These are phyloP conservation scores for Fusarium humuli DNA, from an alignment of 2,329 filamentous ascomycete species.

Conservation along the genomic window DNA sequence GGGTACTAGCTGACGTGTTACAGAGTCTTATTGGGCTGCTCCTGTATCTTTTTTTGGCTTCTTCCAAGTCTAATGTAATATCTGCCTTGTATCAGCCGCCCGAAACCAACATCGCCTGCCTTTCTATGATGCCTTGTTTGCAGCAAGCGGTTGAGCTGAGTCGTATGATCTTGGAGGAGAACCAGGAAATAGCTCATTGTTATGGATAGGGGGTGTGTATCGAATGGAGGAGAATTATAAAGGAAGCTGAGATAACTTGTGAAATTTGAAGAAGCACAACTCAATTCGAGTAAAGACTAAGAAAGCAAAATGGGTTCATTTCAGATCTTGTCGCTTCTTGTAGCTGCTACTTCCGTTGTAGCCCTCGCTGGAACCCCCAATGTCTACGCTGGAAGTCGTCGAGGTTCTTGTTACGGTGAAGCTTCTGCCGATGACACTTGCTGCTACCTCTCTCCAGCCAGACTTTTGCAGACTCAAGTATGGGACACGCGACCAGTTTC, in stretches of 20 bases:
- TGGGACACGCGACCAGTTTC: constrained; percentile 22
- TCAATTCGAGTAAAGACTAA: not conserved
- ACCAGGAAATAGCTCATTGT: not conserved
- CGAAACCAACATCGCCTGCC: not conserved
- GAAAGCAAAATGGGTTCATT: constrained; percentile 6
- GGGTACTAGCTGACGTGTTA: constrained; percentile 13
- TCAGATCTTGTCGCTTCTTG: constrained; percentile 8
- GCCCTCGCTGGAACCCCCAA: constrained; percentile 23
- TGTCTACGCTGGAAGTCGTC: constrained; percentile 1
- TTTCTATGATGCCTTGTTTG: constrained; percentile 21
- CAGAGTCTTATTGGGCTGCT: not conserved
- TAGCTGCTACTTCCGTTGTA: constrained; percentile 16
- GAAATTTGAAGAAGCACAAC: not conserved
- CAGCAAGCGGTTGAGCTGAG: not conserved
- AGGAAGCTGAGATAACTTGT: not conserved
- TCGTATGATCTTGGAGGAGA: not conserved
- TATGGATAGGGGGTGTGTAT: not conserved
- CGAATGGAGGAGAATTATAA: constrained; percentile 9
- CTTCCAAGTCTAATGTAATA: not conserved
- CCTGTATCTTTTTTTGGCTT: not conserved
- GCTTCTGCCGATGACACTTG: not conserved
- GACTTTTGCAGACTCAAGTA: constrained; percentile 19
- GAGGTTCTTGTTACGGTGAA: constrained; percentile 7
- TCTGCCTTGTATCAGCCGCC: constrained; percentile 1
- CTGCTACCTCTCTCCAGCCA: constrained; percentile 20